Percentiles rank a stretch among this genome's conserved stretches.
These are phyloP conservation scores for Aureobasidium sp. DNA, from an alignment of 2,329 filamentous ascomycete species.

Conservation along the genomic window DNA sequence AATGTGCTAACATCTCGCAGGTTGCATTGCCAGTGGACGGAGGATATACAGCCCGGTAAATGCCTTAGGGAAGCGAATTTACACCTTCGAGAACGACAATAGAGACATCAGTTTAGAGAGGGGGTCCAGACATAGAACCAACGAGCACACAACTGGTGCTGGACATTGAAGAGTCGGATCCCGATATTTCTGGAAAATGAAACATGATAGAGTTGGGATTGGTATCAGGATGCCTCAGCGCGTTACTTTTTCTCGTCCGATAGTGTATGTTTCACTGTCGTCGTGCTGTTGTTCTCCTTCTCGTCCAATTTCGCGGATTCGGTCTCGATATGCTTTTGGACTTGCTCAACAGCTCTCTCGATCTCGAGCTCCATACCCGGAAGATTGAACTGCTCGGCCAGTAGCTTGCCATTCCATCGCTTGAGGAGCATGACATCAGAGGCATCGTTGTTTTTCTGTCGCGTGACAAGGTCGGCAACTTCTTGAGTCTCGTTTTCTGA, in stretches of 20 bases:
- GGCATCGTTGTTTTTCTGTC: conserved; percentile 43
- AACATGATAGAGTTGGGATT: conserved; percentile 15
- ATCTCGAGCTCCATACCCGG: conserved; percentile 62
- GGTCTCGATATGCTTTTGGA: conserved; percentile 48
- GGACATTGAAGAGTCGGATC: conserved; percentile 8
- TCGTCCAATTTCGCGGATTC: conserved; percentile 33
- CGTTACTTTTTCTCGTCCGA: conserved; percentile 1
- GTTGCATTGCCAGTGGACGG: conserved; percentile 20
- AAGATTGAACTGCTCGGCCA: conserved; percentile 53
- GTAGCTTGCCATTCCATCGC: conserved; percentile 56
- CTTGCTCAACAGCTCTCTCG: conserved; percentile 58
- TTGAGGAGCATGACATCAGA: conserved; percentile 56
- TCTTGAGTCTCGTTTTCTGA: conserved; percentile 41
- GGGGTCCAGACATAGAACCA: background rate
- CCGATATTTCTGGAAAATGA: background rate
- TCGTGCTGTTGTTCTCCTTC: conserved; percentile 6
- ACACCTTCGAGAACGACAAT: background rate
- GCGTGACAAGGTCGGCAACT: conserved; percentile 42
- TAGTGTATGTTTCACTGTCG: background rate
- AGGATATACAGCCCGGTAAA: conserved; percentile 19
- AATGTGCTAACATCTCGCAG: conserved; percentile 4
- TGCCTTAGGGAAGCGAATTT: no score
- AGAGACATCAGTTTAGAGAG: background rate
- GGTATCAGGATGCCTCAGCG: background rate
- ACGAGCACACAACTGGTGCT: background rate